A percentile compares a stretch with the other conserved stretches of the same genome.
phyloP scores from a whole-genome alignment of 2,329 filamentous ascomycete species.

The Arthroderma sp. region DNA sequence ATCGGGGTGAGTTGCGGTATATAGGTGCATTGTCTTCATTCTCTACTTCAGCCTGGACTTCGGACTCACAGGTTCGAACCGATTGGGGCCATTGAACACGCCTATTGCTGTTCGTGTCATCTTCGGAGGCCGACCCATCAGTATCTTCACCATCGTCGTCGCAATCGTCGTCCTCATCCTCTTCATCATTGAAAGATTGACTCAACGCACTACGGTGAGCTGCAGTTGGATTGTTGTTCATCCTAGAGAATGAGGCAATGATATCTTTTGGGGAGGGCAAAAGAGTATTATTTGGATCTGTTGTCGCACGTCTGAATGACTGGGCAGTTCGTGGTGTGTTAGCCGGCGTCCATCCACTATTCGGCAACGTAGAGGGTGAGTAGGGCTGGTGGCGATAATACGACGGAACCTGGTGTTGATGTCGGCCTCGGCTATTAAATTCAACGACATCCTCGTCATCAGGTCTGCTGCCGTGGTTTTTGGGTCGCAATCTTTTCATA shows the following conservation, averaged over 20 bases:
- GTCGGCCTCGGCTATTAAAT: background rate
- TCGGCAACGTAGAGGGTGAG: slow-evolving; percentile 1
- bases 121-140: background rate
- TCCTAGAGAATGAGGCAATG: slow-evolving; percentile 17
- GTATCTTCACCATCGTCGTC: slow-evolving; percentile 12
- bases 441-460: background rate
- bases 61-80: background rate
- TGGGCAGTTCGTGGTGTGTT: slow-evolving; percentile 29
- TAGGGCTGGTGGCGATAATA: background rate
- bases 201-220: slow-evolving; percentile 8
- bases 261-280: slow-evolving; percentile 18
- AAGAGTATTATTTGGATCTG: background rate
- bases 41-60: background rate
- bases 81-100: background rate
- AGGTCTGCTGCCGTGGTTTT: background rate
- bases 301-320: background rate
- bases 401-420: background rate
- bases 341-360: slow-evolving; percentile 24
- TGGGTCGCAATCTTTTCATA: slow-evolving; percentile 8
- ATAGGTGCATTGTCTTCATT: background rate
- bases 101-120: slow-evolving; percentile 10
- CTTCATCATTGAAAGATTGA: slow-evolving; percentile 2
- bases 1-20: background rate
- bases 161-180: slow-evolving; percentile 11
- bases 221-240: slow-evolving; percentile 11